Conservation (phyloP, 106 monocot genomes). For the Dendrobium officinale region DNA sequence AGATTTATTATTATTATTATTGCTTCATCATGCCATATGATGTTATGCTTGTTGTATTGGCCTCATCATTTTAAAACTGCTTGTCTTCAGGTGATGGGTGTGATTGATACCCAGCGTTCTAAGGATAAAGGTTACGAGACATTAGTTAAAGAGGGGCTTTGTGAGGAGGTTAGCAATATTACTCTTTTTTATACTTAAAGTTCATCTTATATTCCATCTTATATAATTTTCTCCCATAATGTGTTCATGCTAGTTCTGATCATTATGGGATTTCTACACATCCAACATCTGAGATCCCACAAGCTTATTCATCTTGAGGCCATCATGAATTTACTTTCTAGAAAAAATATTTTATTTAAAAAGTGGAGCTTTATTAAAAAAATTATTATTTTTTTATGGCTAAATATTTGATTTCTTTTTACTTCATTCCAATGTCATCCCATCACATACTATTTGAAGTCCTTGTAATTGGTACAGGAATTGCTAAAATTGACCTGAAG, state of each 20-base stretch:
- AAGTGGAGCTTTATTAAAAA: background rate
- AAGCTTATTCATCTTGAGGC: background rate
- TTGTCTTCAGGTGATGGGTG: constrained; percentile 65
- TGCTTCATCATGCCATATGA: background rate
- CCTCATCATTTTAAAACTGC: background rate
- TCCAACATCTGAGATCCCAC: background rate
- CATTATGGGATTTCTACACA: background rate
- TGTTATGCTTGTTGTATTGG: background rate
- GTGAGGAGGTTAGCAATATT: constrained; percentile 66
- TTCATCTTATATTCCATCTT: background rate
- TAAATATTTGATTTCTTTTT: background rate
- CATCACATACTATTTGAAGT: background rate
- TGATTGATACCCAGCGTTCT: constrained; percentile 65
- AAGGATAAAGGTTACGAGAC: constrained; percentile 93
- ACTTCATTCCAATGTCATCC: background rate
- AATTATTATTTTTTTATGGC: background rate
- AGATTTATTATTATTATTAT: background rate
- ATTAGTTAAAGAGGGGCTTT: constrained; percentile 86
- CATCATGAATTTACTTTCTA: background rate
- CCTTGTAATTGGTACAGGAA: background rate
- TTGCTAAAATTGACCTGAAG: background rate
- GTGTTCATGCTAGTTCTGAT: background rate
- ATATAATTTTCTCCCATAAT: background rate
- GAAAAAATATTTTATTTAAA: background rate
- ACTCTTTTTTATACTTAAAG: background rate